Conservation (phyloP, 2,329 filamentous ascomycete genomes). For the Fusarium nodosum region DNA sequence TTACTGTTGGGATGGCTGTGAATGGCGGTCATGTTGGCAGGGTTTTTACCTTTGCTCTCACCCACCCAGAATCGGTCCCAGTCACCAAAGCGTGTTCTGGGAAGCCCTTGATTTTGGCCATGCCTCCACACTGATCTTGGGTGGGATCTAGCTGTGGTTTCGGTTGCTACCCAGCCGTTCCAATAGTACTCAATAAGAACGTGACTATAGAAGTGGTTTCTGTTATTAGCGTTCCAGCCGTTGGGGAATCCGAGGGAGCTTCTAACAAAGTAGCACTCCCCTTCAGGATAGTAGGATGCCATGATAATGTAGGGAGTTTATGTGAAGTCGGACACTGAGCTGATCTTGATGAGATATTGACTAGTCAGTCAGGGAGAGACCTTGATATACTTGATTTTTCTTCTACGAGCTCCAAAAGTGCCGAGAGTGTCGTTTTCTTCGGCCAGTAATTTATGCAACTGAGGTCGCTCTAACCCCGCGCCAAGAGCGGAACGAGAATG, state of each 20-base stretch:
- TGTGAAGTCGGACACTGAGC: background rate
- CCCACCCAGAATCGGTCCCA: slow-evolving; percentile 21
- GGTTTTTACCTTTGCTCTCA: background rate
- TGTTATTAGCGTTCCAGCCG: background rate
- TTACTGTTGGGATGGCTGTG: slow-evolving; percentile 14
- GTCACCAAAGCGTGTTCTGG: background rate
- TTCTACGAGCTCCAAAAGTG: rapidly evolving
- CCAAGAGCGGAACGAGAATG: rapidly evolving
- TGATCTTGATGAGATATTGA: background rate
- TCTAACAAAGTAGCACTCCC: slow-evolving; percentile 29
- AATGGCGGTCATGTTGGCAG: background rate
- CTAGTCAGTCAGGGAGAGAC: rapidly evolving
- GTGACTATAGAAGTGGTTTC: background rate
- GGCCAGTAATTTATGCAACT: rapidly evolving
- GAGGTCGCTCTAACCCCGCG: background rate
- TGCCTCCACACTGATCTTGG: background rate
- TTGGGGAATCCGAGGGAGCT: background rate
- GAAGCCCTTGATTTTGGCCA: rapidly evolving
- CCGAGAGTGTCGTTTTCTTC: rapidly evolving
- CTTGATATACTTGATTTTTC: background rate
- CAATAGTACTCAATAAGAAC: slow-evolving; percentile 24
- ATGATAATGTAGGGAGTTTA: background rate
- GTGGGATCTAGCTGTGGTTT: background rate
- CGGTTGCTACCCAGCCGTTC: background rate
- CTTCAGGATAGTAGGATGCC: slow-evolving; percentile 29